Evolutionary conservation across 805 yeast genomes (phyloP), one percentile per base, ranked within the genome.

Genomic region (Saccharomycopsis oosterbeekiorum): DNA sequence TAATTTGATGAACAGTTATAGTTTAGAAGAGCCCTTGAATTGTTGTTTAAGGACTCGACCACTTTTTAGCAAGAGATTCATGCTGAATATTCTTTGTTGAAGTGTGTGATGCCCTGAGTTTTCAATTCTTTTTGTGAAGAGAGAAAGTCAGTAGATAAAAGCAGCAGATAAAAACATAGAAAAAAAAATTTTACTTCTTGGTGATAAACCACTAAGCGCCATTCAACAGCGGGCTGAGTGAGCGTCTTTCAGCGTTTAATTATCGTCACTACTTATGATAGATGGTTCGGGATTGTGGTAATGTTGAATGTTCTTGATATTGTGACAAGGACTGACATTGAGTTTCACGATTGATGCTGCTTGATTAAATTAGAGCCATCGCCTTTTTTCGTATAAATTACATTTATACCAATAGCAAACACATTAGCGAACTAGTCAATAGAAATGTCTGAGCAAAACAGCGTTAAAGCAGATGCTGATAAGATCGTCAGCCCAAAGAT

Each of bases 401-500:
- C 34, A 29, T 6, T 6, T 29, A 29, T 29, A 29, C 34, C 34
- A 29, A 29, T 29, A 29, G 34, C 34, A 29, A 6, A 29, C 6
- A 29, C 6, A 29, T 29, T 29, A 29, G 34, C 34, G 6, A 6
- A 29, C 34, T 29, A 29, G 34, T 37, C 41, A 37, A 47, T 4
- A 11, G 34, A 47, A 47, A 47, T 47, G 53, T 24, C 53, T 15
- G 26, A n/a, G 12, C 14, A 15, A 21, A 47, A 21, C 14, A 21
- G 34, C 34, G 14, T 26, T 47, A 47, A 47, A 47, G 3, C 26
- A 47, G 26, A 47, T 21, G 34, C 53, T 47, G 53, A 47, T 26
- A 58, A 58, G 53, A 58, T 58, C 34, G 56, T 54, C 54, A 59
- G 61, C 36, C 61, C 61, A 12, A 54, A 59, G 26, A 54, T 59